Evolutionary conservation across 169 alveolate genomes (phyloP), one percentile per base, ranked within the genome.

Genomic region (Cryptosporidium baileyi): DNA sequence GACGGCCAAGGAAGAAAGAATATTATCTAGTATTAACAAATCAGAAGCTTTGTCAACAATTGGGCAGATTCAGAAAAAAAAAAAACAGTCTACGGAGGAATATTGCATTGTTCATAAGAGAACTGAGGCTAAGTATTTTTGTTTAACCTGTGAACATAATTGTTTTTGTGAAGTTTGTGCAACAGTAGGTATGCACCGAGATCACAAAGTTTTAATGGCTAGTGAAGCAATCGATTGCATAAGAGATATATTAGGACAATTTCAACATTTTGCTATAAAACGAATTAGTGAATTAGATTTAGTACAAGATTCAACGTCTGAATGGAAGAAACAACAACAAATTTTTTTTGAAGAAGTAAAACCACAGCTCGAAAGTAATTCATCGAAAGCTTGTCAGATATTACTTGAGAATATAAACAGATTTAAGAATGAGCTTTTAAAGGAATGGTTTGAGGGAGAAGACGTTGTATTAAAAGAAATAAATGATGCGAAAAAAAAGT

Each of bases 141-240:
- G 85, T 74, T 43, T 74, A 34, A 74, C 85, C 30, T 74, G 85
- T 22, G 85, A 74, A 22, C 65, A 74, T 34, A 74, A 38, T 74
- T 74, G 85, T 32, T 74, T 74, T 24, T 74, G 85, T 26, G 85
- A 74, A 22, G 40, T 57, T 74, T 74, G 85, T 4, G 85, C 85
- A 38, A 65, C 81, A 24, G 59, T 74, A n/a, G 85, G 85, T 9
- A 74, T 74, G 85, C 85, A 74, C 11, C 85, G 85, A 4, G 85
- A 74, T 24, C 85, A 74, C 65, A 74, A 74, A 28, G 85, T 74
- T 22, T 54, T 74, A 36, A 74, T 74, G 85, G 65, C 85, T 11
- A 74, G 36, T 32, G 85, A 74, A 22, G 85, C 85, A 38, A 57
- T 74, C 15, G 85, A 74, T 15, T 74, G 67, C n/a, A 74, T 74